These are phyloP conservation scores for Diaporthe eres DNA, from an alignment of 2,329 filamentous ascomycete species.

Conservation along the genomic window DNA sequence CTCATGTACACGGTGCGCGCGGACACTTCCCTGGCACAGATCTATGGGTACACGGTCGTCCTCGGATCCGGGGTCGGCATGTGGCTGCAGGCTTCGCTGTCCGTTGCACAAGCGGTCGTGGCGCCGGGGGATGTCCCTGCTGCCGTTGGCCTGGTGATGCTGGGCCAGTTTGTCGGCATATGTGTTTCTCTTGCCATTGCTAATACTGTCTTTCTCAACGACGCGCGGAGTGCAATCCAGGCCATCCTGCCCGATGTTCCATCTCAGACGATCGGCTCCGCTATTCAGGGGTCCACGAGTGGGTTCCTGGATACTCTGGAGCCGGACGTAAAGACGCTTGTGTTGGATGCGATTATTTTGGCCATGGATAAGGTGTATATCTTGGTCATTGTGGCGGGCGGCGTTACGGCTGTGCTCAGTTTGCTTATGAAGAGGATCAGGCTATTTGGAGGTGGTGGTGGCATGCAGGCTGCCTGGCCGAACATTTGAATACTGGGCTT, in stretches of 20 bases:
- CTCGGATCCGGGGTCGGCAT: constrained; percentile 57
- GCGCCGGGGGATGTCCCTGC: constrained; percentile 48
- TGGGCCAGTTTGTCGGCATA: constrained; percentile 45
- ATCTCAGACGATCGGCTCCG: constrained; percentile 11
- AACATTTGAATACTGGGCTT: too few species aligned
- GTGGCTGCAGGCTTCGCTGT: constrained; percentile 54
- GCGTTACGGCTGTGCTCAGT: not conserved
- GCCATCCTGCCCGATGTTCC: constrained; percentile 27
- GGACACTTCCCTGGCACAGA: constrained; percentile 45
- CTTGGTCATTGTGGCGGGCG: constrained; percentile 6
- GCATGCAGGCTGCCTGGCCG: constrained; percentile 1
- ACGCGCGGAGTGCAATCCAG: constrained; percentile 37
- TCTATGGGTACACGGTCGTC: constrained; percentile 55
- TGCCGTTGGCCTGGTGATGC: constrained; percentile 53
- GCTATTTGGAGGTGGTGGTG: not conserved
- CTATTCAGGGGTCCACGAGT: constrained; percentile 27
- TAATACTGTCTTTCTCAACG: constrained; percentile 43
- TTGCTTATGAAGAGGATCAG: constrained; percentile 20
- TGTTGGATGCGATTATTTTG: constrained; percentile 7
- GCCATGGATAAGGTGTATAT: constrained; percentile 1
- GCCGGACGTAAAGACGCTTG: not conserved
- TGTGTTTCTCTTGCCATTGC: constrained; percentile 39
- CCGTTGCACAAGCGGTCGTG: constrained; percentile 54
- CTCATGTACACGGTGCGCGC: constrained; percentile 46
- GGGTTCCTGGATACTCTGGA: constrained; percentile 28